These are phyloP conservation scores for Scheffersomyces stipitis DNA, from an alignment of 805 yeast genomes.

Conservation along the genomic window DNA sequence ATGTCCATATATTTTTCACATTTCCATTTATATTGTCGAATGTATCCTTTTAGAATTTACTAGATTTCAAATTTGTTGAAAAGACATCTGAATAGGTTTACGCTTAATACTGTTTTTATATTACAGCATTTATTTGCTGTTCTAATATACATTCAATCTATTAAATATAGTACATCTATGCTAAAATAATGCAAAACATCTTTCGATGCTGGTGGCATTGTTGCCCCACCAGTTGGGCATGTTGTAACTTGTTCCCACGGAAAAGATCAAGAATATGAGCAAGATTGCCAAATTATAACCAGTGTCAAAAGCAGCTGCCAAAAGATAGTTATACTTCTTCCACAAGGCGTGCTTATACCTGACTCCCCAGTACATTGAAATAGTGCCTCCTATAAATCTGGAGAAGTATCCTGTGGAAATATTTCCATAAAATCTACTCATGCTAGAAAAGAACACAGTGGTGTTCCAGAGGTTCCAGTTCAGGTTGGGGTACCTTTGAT, in stretches of 20 bases:
- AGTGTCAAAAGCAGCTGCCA: constrained; percentile 26
- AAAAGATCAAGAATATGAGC: constrained; percentile 16
- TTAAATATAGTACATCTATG: too few species aligned
- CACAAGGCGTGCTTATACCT: constrained; percentile 18
- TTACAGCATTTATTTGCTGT: too few species aligned
- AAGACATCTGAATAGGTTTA: too few species aligned
- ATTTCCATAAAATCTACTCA: constrained; percentile 24
- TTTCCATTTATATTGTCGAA: too few species aligned
- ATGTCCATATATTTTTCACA: too few species aligned
- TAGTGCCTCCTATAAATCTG: constrained; percentile 21
- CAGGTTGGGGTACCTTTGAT: constrained; percentile 14
- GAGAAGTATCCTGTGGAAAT: constrained; percentile 23
- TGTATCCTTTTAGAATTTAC: too few species aligned
- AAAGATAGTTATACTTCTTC: constrained; percentile 23
- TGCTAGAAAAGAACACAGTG: constrained; percentile 22
- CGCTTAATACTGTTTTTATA: too few species aligned
- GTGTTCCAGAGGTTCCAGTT: constrained; percentile 24
- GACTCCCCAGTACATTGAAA: constrained; percentile 19
- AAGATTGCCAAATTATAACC: constrained; percentile 22
- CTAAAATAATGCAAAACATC: constrained; percentile 18
- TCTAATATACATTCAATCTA: too few species aligned
- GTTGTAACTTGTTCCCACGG: constrained; percentile 11
- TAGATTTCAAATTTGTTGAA: too few species aligned
- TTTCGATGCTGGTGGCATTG: constrained; percentile 19
- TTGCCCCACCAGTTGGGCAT: constrained; percentile 27